Conservation (phyloP, 2,329 filamentous ascomycete species). For the Pyrenochaeta sp. region DNA sequence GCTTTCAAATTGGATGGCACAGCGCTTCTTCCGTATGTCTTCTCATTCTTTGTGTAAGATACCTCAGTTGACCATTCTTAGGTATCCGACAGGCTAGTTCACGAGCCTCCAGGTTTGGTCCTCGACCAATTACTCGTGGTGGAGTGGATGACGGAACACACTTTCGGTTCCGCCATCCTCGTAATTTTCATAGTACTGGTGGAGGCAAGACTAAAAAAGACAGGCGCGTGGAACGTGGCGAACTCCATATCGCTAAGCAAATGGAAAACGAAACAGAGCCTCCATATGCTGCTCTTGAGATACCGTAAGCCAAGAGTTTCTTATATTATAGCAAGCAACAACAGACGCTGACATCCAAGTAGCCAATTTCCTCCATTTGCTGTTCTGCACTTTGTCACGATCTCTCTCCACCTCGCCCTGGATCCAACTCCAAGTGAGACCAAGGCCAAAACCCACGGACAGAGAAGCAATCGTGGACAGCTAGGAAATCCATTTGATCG, state of each 20-base stretch:
- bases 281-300: background rate
- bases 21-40: background rate
- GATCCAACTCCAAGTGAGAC: background rate
- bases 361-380: slow-evolving; percentile 2
- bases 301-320: background rate
- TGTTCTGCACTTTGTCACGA: slow-evolving; percentile 2
- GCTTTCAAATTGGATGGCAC: background rate
- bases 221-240: background rate
- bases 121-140: too few species aligned
- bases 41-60: too few species aligned
- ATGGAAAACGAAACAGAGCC: background rate
- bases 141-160: too few species aligned
- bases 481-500: background rate
- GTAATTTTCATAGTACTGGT: too few species aligned
- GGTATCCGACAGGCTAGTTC: background rate
- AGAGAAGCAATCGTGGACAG: too few species aligned
- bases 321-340: background rate
- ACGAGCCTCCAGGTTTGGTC: too few species aligned
- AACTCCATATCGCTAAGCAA: background rate
- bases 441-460: too few species aligned
- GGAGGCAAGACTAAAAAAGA: too few species aligned
- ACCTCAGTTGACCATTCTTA: too few species aligned
- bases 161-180: too few species aligned
- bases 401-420: background rate
- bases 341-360: background rate